Percentiles rank a stretch among this genome's conserved stretches.
Conservation (phyloP, 2,329 filamentous ascomycete species). For the Coniochaeta sp. region DNA sequence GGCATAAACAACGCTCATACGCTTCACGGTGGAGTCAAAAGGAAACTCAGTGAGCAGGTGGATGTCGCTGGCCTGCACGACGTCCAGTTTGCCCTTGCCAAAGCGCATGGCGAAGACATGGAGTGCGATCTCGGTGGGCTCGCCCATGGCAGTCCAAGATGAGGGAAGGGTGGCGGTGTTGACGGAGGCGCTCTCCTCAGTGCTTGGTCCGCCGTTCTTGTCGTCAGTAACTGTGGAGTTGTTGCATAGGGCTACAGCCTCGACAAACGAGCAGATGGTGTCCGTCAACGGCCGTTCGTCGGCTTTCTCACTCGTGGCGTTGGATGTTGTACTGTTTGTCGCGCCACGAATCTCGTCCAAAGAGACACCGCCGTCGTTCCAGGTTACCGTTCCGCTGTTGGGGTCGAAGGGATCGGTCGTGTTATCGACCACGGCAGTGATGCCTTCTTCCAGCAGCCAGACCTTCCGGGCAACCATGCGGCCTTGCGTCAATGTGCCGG, state of each 20-base stretch:
- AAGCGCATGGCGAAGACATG: constrained; percentile 62
- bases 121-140: constrained; percentile 61
- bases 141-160: constrained; percentile 49
- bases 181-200: too few species aligned
- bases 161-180: too few species aligned
- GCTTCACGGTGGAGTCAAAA: constrained; percentile 59
- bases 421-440: background rate
- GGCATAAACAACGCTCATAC: constrained; percentile 56
- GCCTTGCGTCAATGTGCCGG: constrained; percentile 57
- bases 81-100: constrained; percentile 29
- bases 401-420: constrained; percentile 5
- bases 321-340: too few species aligned
- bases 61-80: constrained; percentile 28
- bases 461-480: constrained; percentile 37
- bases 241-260: too few species aligned
- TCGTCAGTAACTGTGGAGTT: constrained; percentile 17
- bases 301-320: too few species aligned
- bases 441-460: background rate
- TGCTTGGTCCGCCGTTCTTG: constrained; percentile 9
- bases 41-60: constrained; percentile 52
- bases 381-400: constrained; percentile 4
- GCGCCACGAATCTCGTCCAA: too few species aligned
- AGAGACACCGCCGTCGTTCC: background rate
- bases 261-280: constrained; percentile 31
- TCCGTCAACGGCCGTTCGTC: too few species aligned